Evolutionary conservation across 2,329 filamentous ascomycete species (phyloP), one percentile per base, ranked within the genome.

Genomic region (Phialocephala sp.): DNA sequence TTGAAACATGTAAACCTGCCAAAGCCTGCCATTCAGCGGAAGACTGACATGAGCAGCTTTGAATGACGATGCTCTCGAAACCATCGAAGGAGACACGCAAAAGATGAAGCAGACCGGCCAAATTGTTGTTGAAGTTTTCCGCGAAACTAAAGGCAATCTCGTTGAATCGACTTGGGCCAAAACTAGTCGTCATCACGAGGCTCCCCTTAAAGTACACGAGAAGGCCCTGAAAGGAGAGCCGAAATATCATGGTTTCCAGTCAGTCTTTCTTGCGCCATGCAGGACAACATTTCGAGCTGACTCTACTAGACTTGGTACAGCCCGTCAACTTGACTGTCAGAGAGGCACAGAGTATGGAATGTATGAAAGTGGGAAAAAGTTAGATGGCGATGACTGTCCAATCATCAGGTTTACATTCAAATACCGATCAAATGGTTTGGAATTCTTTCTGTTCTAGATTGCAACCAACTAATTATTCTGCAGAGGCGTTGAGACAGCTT

Each of bases 401-500:
- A 55, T 55, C 18, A 11, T 27, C 2, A 55, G 12, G 14, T 56
- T n/a, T 18, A 14, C 18, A 22, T 56, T 56, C 54, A 56, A 56
- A 27, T 56, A 56, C 22, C 9, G 54, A 12, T 36, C 32, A 12
- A 37, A 56, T 5, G 15, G 54, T 56, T 8, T 14, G 32, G n/a
- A 18, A 36, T 2, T 37, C 27, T 20, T n/a, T n/a, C 3, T 6
- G 8, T 20, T 12, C 32, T 20, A 18, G 50, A 20, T 14, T 22
- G 36, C 54, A 37, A 6, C 18, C 14, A 20, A 56, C 54, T 56
- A 14, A 56, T 37, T 37, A 1, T 12, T 18, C 9, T 11, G 8
- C 32, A 72, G 71, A 71, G 27, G 71, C 60, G 2, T 47, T 66
- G 14, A 56, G 60, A 24, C 37, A 68, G 24, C 65, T 71, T 20